Conservation (phyloP, 2,329 filamentous ascomycete species). For the Penicillium sp. region DNA sequence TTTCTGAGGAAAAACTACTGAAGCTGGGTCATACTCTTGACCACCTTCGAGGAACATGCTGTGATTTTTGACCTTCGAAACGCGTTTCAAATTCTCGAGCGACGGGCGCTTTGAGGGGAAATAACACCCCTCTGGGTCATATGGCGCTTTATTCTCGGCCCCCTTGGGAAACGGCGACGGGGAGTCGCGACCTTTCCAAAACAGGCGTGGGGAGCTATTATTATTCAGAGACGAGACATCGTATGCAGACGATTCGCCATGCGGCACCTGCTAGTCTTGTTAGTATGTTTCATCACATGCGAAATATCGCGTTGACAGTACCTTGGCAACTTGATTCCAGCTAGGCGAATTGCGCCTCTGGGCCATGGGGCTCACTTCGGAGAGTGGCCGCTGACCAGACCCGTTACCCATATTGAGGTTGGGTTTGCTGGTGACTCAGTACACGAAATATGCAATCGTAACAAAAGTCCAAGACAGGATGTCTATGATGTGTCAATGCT, state of each 20-base stretch:
- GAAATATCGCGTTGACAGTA: conserved; percentile 41
- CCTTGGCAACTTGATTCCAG: conserved; percentile 74
- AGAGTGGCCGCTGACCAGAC: conserved; percentile 68
- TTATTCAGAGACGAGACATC: conserved; percentile 72
- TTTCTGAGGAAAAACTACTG: conserved; percentile 74
- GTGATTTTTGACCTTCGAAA: conserved; percentile 95
- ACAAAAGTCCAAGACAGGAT: conserved; percentile 4
- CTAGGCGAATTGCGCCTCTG: conserved; percentile 88
- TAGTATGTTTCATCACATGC: conserved; percentile 12
- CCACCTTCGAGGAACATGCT: conserved; percentile 94
- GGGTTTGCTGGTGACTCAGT: conserved; percentile 40
- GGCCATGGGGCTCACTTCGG: conserved; percentile 84
- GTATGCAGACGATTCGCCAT: conserved; percentile 76
- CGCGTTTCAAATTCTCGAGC: conserved; percentile 91
- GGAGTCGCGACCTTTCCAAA: conserved; percentile 78
- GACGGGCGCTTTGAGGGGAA: conserved; percentile 80
- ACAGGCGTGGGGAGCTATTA: conserved; percentile 72
- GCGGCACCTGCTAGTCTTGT: conserved; percentile 61
- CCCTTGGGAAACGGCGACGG: conserved; percentile 64
- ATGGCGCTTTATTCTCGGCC: conserved; percentile 66
- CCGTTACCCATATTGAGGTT: conserved; percentile 63
- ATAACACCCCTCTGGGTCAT: conserved; percentile 61
- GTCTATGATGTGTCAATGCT: conserved; percentile 15
- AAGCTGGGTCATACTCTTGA: conserved; percentile 84
- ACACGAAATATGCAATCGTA: conserved; percentile 2